Evolutionary conservation across 371 early-diverging fungal genomes (phyloP), one percentile per base, ranked within the genome.

Genomic region (Quaeritorhiza haematococci): DNA sequence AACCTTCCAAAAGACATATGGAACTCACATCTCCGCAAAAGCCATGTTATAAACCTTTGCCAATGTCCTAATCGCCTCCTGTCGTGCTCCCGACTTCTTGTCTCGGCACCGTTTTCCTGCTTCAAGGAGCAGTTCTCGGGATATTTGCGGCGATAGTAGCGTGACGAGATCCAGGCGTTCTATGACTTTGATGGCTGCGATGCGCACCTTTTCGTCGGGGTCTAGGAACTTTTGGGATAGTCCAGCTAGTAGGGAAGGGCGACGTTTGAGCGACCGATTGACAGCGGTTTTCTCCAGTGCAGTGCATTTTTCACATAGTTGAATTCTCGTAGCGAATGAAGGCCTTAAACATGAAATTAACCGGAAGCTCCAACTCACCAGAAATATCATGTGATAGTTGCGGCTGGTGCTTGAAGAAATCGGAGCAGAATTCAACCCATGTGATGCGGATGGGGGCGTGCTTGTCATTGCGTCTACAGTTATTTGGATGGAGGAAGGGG

Each of bases 201-300:
- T 65, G 4, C 98, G 88, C 8, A 98, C 93, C 61, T 89, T 91
- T 32, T 98, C 96, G 53, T 98, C 96, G 0, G 92, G 89, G 67
- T 98, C 98, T 15, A 80, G 64, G 23, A 93, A 61, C 64, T 89
- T 92, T 45, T 83, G 80, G 26, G 69, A 78, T n/a, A 94, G 64
- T 3, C 78, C 72, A 4, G 74, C 87, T 83, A 67, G 2, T 62
- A 57, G 26, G 3, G 30, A 19, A 8, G 29, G 7, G n/a, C n/a
- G n/a, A n/a, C n/a, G n/a, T n/a, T n/a, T n/a, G n/a, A n/a, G n/a
- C n/a, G n/a, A n/a, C n/a, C n/a, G n/a, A n/a, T n/a, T n/a, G n/a
- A n/a, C n/a, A 33, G 34, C 5, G 28, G 5, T 41, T 52, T 24
- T 44, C 35, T 24, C 47, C 38, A n/a, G n/a, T n/a, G 10, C 30